A percentile compares a stretch with the other conserved stretches of the same genome.
phyloP scores from a whole-genome alignment of 495 filamentous ascomycete species.

The Xylaria grammica region DNA sequence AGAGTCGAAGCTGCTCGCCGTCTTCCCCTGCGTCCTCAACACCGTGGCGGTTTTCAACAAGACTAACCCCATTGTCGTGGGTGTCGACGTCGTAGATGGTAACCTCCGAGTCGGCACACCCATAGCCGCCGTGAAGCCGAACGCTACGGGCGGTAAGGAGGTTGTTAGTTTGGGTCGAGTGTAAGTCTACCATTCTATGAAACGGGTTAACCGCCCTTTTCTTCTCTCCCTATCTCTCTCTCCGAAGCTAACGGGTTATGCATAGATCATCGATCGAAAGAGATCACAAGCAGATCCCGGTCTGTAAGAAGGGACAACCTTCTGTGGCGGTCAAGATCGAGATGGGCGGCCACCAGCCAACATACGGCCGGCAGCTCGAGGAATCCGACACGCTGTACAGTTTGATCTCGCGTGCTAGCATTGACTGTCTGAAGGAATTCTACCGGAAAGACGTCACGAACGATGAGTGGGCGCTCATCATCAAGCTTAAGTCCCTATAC shows the following conservation, averaged over 20 bases:
- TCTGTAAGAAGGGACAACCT: conserved; percentile 95
- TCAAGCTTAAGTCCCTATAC: conserved; percentile 92
- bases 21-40: conserved; percentile 92
- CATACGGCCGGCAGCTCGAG: conserved; percentile 94
- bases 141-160: conserved; percentile 79
- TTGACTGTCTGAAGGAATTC: conserved; percentile 96
- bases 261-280: conserved; percentile 90
- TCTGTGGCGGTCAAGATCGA: conserved; percentile 98
- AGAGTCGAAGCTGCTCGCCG: conserved; percentile 90
- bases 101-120: conserved; percentile 84
- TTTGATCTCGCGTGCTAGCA: conserved; percentile 81
- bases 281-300: conserved; percentile 90
- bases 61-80: conserved; percentile 92
- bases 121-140: conserved; percentile 80
- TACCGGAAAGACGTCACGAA: conserved; percentile 88
- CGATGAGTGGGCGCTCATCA: conserved; percentile 91
- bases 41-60: conserved; percentile 98
- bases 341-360: conserved; percentile 86
- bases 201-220: background rate
- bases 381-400: conserved; percentile 91
- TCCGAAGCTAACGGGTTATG: conserved; percentile 12
- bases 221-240: background rate
- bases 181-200: conserved; percentile 62
- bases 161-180: conserved; percentile 88
- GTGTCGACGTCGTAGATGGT: conserved; percentile 93